Base-by-base conservation (phyloP, 768 basidiomycete species). In the Cystobasidium onofrii region DNA sequence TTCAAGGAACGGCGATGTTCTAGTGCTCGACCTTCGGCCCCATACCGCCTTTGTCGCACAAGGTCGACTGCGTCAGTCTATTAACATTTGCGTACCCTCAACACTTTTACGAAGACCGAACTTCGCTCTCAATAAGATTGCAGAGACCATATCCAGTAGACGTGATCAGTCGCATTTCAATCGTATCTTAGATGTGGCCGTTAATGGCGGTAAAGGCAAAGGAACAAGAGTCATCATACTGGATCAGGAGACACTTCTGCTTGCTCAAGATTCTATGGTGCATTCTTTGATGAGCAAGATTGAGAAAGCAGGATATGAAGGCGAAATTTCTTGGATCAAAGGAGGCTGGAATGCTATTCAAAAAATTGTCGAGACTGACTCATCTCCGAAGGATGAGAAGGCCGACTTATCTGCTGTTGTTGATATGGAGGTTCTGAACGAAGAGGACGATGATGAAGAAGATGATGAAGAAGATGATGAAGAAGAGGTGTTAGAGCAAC, bases 21-120 rank as follows among this genome's bases (percentile, higher is more conserved):
- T 98, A 79, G 81, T 96, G 78, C 84, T 98, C 82, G 94, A 97
- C 83, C 88, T 97, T 67, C 87, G 94, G 0, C 88, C 92, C 13
- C 90, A 90, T 81, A 88, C 88, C 20, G 86, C 88, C 7, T 89
- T 87, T 80, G 81, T 86, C 6, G 78, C 85, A 87, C 87, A 72
- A 34, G 72, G 73, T 27, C 88, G 92, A 63, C 77, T 96, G 34
- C 85, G 85, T 46, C 78, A 81, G 61, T 88, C 92, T 9, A 83
- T 96, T 66, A 91, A 91, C 61, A 86, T 98, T 75, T 90, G 90
- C 60, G 90, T 96, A 4, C 94, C 95, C 0, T 92, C 94, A 1
- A 97, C 93, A 0, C 88, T 97, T 25, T 88, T 98, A 80, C 92
- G 92, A 76, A 88, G 94, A 0, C 92, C 92, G 0, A 84, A 88